Evolutionary conservation across 176 grass and related monocot genomes (phyloP), one percentile per base, ranked within the genome.

Genomic region (Juncus inflexus): DNA sequence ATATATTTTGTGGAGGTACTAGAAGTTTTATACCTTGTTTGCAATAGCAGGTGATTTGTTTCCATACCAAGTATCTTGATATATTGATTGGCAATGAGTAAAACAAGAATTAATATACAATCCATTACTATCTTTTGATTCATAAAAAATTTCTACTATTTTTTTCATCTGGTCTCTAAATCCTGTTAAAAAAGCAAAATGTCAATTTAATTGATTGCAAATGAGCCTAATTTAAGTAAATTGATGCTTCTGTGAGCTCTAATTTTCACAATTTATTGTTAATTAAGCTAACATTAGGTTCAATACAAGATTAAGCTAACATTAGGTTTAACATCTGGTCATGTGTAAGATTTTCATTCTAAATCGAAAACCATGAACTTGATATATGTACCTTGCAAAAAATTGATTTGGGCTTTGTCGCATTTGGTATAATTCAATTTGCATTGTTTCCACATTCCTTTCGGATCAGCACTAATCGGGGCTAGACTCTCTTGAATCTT

Each of bases 41-140:
- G 74, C 80, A 14, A 91, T 78, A 65, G 84, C 77, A 45, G 88
- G 58, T 59, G 78, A 78, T 67, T 75, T 78, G 35, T 84, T 74
- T 37, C 84, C 83, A 56, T 91, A 81, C 88, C 88, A 91, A 43
- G 71, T 68, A 63, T 84, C 37, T 63, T 64, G 38, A n/a, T 69
- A 69, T 74, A 87, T 71, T 1, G 84, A 71, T 63, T 91, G 84
- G n/a, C 84, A 83, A 60, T 91, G 84, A 76, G 80, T 72, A 71
- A 81, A 91, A 65, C 88, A 91, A 3, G 88, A 87, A 74, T 87
- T 45, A 19, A 91, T 91, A 72, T 87, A 87, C 77, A 91, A 81
- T 11, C 80, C 88, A 2, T 70, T 70, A 15, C 50, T 70, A 40
- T 51, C 4, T 56, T 70, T 70, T 42, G 67, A 70, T 57, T 57